Conservation (phyloP, 108 stramenopile genomes). For the Conticribra weissflogii region DNA sequence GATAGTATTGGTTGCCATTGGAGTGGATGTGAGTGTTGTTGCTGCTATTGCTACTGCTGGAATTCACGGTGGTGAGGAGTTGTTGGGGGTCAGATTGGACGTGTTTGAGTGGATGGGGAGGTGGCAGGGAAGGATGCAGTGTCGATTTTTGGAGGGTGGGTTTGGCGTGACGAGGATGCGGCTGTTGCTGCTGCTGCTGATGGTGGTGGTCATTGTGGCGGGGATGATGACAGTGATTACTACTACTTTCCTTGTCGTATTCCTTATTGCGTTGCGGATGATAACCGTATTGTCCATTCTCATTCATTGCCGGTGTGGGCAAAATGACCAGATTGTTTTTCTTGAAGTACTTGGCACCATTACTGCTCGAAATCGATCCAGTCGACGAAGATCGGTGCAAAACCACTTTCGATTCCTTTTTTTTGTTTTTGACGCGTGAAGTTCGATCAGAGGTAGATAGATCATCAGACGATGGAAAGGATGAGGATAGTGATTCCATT, state of each 20-base stretch:
- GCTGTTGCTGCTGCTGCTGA: not conserved
- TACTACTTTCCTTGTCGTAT: not conserved
- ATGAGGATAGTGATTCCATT: too few species aligned
- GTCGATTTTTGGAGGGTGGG: not conserved
- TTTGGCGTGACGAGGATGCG: slow-evolving; percentile 1
- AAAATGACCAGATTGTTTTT: slow-evolving; percentile 40
- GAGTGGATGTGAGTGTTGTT: slow-evolving; percentile 1
- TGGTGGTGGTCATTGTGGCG: not conserved
- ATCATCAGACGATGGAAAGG: too few species aligned
- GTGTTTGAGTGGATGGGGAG: slow-evolving; percentile 9
- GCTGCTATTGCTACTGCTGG: slow-evolving; percentile 3
- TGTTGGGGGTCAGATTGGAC: slow-evolving; percentile 6
- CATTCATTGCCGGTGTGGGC: not conserved
- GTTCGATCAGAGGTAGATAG: too few species aligned
- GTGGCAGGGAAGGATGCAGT: slow-evolving; percentile 2
- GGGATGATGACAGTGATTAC: not conserved
- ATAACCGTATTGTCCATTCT: not conserved
- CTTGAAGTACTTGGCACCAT: not conserved
- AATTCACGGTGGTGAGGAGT: not conserved
- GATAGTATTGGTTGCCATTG: not conserved
- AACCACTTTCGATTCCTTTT: too few species aligned
- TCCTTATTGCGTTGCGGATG: not conserved
- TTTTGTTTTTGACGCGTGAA: too few species aligned
- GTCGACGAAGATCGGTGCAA: too few species aligned
- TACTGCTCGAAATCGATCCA: too few species aligned